phyloP scores from a whole-genome alignment of 2,329 filamentous ascomycete genomes.

The Alternaria alternata region DNA sequence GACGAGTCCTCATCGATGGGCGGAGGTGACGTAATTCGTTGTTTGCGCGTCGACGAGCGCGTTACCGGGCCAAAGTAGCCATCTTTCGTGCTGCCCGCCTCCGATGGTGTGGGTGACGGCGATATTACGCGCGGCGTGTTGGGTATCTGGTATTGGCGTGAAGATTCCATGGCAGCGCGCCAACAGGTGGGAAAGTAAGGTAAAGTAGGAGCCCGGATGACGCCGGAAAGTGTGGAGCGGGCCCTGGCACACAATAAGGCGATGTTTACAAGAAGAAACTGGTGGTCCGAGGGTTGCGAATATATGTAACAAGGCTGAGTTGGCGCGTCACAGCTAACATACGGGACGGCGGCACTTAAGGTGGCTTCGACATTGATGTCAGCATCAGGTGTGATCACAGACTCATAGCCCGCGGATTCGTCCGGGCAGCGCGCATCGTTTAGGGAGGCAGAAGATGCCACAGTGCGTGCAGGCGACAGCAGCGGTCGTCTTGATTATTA shows the following conservation, averaged over 20 bases:
- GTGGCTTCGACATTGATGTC: conserved; percentile 38
- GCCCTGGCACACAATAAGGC: conserved; percentile 37
- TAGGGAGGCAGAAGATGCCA: conserved; percentile 43
- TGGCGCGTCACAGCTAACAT: conserved; percentile 25
- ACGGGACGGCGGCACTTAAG: conserved; percentile 21
- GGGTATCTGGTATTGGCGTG: conserved; percentile 69
- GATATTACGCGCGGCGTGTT: conserved; percentile 87
- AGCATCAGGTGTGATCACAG: conserved; percentile 26
- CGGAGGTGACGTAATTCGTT: conserved; percentile 62
- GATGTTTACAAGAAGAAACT: conserved; percentile 34
- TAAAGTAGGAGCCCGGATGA: conserved; percentile 64
- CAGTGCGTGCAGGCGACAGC: conserved; percentile 38
- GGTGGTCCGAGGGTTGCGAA: conserved; percentile 18
- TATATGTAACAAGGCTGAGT: conserved; percentile 27
- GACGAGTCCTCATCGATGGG: conserved; percentile 70
- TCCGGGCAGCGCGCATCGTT: conserved; percentile 48
- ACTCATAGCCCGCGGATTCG: conserved; percentile 40
- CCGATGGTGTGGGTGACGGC: conserved; percentile 72
- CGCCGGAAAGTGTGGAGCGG: conserved; percentile 61
- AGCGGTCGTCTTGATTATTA: conserved; percentile 30
- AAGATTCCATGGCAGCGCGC: conserved; percentile 53
- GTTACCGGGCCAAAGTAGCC: conserved; percentile 78
- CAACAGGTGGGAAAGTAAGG: conserved; percentile 63
- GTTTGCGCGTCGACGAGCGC: conserved; percentile 74
- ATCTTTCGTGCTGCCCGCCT: conserved; percentile 58